These are phyloP conservation scores for Penicillium cinerascens DNA, from an alignment of 495 filamentous ascomycete genomes.

Conservation along the genomic window DNA sequence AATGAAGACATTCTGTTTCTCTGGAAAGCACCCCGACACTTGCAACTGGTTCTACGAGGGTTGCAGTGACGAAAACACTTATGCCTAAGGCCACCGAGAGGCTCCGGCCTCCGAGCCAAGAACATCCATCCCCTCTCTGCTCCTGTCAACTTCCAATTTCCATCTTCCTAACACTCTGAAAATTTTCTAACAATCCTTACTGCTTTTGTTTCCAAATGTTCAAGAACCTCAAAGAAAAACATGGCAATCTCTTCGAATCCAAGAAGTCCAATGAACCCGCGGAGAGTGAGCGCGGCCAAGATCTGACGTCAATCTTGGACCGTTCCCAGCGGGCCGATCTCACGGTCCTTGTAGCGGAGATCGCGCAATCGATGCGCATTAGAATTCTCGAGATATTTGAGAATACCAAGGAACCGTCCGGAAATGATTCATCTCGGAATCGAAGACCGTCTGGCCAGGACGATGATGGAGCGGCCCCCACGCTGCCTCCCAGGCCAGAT, in stretches of 20 bases:
- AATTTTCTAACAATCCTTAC: neutral
- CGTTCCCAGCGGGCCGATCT: slow-evolving; percentile 48
- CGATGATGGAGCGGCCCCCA: slow-evolving; percentile 11
- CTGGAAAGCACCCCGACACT: too few relatives aligned
- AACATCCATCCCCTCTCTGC: slow-evolving; percentile 5
- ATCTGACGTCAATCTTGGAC: slow-evolving; percentile 49
- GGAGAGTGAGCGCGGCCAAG: slow-evolving; percentile 34
- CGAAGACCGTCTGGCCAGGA: slow-evolving; percentile 2
- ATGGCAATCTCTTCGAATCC: slow-evolving; percentile 32
- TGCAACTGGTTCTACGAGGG: neutral
- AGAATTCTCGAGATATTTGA: slow-evolving; percentile 41
- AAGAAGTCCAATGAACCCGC: slow-evolving; percentile 20
- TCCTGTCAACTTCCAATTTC: neutral
- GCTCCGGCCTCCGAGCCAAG: neutral
- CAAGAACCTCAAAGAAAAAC: slow-evolving; percentile 41
- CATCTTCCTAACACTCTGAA: neutral
- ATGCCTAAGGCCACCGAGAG: slow-evolving; percentile 4
- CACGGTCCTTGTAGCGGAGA: slow-evolving; percentile 43
- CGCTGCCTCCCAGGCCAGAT: slow-evolving; percentile 13
- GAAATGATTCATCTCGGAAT: slow-evolving; percentile 5
- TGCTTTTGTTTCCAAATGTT: slow-evolving; percentile 26
- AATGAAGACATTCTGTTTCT: neutral
- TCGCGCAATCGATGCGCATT: slow-evolving; percentile 44
- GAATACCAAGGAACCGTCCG: slow-evolving; percentile 3
- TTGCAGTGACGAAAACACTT: neutral